Evolutionary conservation across 108 stramenopile species (phyloP).

Genomic region (Skeletonema menzelii): DNA sequence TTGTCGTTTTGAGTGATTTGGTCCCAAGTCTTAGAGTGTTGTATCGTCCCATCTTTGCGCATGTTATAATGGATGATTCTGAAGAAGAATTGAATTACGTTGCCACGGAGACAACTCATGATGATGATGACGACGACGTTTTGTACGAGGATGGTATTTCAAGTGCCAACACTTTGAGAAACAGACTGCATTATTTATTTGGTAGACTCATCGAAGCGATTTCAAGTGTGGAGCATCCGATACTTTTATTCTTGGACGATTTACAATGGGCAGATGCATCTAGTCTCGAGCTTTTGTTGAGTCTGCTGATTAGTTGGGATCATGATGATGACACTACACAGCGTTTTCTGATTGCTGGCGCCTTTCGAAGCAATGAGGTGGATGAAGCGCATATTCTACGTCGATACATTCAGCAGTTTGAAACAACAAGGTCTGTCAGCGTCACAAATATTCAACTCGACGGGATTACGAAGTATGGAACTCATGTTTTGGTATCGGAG

Average conservation of each 20-base stretch:
- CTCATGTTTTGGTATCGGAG: constrained; percentile 2
- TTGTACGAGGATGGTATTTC: not conserved
- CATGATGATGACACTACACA: constrained; percentile 9
- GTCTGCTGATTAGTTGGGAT: not conserved
- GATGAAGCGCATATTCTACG: not conserved
- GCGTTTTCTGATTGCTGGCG: not conserved
- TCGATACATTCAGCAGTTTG: constrained; percentile 5
- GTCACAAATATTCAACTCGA: constrained; percentile 1
- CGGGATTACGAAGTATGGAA: not conserved
- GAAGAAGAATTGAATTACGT: not conserved
- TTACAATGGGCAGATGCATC: constrained; percentile 9
- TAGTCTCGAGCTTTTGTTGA: not conserved
- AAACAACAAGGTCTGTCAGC: not conserved
- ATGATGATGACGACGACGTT: not conserved
- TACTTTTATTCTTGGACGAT: constrained; percentile 12
- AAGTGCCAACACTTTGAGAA: not conserved
- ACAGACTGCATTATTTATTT: constrained; percentile 5
- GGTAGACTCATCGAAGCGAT: constrained; percentile 1
- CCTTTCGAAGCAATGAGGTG: constrained; percentile 14
- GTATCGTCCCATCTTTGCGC: not conserved
- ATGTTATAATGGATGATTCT: not conserved
- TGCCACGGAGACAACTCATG: not conserved
- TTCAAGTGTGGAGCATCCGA: constrained; percentile 8
- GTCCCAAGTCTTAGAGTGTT: not conserved
- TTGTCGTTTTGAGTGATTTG: constrained; percentile 2